These are phyloP conservation scores for Chlorociboria aeruginascens DNA, from an alignment of 495 filamentous ascomycete genomes.

Conservation along the genomic window DNA sequence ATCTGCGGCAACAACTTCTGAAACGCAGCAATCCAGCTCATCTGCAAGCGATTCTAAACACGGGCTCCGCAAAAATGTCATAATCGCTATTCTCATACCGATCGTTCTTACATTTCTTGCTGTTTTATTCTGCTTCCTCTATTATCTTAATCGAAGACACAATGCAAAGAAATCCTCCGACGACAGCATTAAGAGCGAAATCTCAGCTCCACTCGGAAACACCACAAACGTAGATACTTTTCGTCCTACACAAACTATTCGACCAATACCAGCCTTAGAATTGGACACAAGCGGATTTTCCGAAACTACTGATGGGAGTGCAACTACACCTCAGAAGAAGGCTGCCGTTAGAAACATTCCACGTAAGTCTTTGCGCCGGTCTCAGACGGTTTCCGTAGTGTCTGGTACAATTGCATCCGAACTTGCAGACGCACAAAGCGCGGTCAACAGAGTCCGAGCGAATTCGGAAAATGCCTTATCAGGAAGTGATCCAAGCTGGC, in stretches of 20 bases:
- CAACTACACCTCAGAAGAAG: background rate
- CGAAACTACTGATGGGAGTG: background rate
- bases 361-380: background rate
- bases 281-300: conserved; percentile 9
- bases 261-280: conserved; percentile 2
- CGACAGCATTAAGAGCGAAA: conserved; percentile 3
- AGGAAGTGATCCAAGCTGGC: conserved; percentile 8
- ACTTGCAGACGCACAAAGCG: background rate
- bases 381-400: conserved; percentile 1
- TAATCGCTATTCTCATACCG: conserved; percentile 7
- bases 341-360: background rate
- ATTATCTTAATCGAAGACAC: conserved; percentile 1
- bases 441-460: background rate
- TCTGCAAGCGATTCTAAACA: background rate
- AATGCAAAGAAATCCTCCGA: background rate
- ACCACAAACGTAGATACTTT: conserved; percentile 3
- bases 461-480: conserved; percentile 11
- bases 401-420: background rate
- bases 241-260: background rate
- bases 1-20: background rate
- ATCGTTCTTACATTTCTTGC: background rate
- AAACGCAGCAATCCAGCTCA: background rate
- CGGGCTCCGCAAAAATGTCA: background rate
- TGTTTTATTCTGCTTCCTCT: conserved; percentile 4
- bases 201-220: conserved; percentile 3